phyloP scores from a whole-genome alignment of 768 basidiomycete species.

The Leccinellum luteum region DNA sequence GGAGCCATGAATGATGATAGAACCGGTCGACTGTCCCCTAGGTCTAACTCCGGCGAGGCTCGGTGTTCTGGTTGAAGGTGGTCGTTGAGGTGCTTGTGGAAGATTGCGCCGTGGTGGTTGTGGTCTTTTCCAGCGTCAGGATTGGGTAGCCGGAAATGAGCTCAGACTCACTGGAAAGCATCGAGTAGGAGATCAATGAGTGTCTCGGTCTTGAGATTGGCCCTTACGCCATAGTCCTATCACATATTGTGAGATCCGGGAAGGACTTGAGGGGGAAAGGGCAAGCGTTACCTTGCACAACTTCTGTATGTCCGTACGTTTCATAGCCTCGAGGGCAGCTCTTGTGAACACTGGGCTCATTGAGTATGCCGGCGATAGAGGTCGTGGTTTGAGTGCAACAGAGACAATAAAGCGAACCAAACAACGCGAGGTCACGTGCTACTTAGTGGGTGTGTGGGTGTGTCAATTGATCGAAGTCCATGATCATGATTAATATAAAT shows the following conservation, averaged over 20 bases:
- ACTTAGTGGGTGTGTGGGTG: background rate
- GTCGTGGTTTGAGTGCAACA: conserved; percentile 47
- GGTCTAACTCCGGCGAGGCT: conserved; percentile 26
- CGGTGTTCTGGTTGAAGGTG: conserved; percentile 33
- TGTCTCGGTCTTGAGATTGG: conserved; percentile 78
- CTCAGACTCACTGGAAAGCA: conserved; percentile 39
- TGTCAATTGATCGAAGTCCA: background rate
- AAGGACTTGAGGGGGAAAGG: conserved; percentile 12
- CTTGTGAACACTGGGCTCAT: conserved; percentile 46
- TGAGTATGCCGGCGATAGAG: conserved; percentile 9
- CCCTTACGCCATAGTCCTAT: conserved; percentile 78
- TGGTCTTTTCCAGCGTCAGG: conserved; percentile 32
- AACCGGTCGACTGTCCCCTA: conserved; percentile 33
- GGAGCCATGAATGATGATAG: conserved; percentile 39
- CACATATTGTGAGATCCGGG: conserved; percentile 14
- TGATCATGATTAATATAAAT: background rate
- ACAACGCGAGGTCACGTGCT: conserved; percentile 51
- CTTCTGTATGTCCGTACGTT: conserved; percentile 53
- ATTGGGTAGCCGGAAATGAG: conserved; percentile 35
- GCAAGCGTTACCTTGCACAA: conserved; percentile 53
- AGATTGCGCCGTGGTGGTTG: conserved; percentile 20
- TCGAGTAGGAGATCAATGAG: conserved; percentile 73
- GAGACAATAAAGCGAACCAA: conserved; percentile 41
- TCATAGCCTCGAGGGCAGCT: conserved; percentile 51
- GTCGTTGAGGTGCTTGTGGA: conserved; percentile 23